Percentiles rank a stretch among this genome's conserved stretches.
Conservation (phyloP, 2,329 filamentous ascomycete genomes). For the Phyllosticta citriasiana region DNA sequence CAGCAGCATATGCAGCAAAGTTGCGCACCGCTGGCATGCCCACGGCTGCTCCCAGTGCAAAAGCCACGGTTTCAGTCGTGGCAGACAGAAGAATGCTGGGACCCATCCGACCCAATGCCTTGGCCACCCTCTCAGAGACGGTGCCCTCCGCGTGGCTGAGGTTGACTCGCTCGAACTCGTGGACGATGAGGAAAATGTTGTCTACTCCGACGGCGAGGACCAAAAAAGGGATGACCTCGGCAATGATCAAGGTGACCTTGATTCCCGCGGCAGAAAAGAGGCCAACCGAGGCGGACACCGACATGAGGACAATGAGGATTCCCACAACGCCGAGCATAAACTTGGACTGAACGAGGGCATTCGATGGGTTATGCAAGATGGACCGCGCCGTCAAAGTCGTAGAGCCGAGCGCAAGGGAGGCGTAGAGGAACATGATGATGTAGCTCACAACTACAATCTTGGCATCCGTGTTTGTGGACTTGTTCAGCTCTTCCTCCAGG, state of each 20-base stretch:
- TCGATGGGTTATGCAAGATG: slow-evolving; percentile 69
- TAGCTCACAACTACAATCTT: slow-evolving; percentile 97
- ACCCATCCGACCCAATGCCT: slow-evolving; percentile 89
- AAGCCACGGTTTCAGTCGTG: slow-evolving; percentile 87
- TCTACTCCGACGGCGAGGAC: slow-evolving; percentile 94
- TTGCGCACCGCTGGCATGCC: slow-evolving; percentile 98
- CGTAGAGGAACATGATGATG: slow-evolving; percentile 97
- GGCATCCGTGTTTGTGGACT: slow-evolving; percentile 95
- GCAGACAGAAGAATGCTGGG: slow-evolving; percentile 93
- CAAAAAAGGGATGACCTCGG: slow-evolving; percentile 95
- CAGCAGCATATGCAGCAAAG: slow-evolving; percentile 92
- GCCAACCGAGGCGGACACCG: slow-evolving; percentile 88
- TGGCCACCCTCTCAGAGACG: slow-evolving; percentile 75
- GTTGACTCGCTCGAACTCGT: slow-evolving; percentile 95
- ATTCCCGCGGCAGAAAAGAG: slow-evolving; percentile 86
- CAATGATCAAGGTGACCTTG: slow-evolving; percentile 94
- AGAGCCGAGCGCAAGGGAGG: slow-evolving; percentile 82
- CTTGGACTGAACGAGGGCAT: slow-evolving; percentile 87
- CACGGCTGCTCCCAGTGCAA: slow-evolving; percentile 84
- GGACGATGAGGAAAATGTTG: slow-evolving; percentile 97
- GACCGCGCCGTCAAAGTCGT: slow-evolving; percentile 70
- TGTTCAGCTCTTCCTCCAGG: slow-evolving; percentile 90
- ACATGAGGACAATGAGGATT: slow-evolving; percentile 94
- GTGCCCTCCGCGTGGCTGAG: slow-evolving; percentile 79
- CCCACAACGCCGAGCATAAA: slow-evolving; percentile 91